Conservation (phyloP, 805 yeast species). For the Hanseniaspora opuntiae region DNA sequence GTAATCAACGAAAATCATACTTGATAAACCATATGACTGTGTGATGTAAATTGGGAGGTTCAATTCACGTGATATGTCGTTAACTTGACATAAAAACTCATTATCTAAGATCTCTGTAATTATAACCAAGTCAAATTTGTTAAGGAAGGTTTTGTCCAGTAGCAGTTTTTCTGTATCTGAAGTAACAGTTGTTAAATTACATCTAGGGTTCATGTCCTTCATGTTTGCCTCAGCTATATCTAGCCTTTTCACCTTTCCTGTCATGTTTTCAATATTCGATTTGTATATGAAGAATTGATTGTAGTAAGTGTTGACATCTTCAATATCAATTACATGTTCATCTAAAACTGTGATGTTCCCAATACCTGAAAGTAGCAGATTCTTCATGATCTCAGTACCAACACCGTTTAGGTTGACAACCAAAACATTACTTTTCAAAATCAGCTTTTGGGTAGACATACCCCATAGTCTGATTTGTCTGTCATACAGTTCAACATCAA, state of each 20-base stretch:
- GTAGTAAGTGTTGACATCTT: conserved; percentile 17
- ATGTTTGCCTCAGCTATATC: conserved; percentile 44
- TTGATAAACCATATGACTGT: conserved; percentile 67
- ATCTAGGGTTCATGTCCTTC: conserved; percentile 69
- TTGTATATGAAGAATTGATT: conserved; percentile 61
- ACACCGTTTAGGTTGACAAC: conserved; percentile 62
- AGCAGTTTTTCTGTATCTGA: conserved; percentile 24
- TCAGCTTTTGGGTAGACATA: conserved; percentile 67
- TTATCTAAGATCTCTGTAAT: conserved; percentile 47
- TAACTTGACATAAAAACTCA: conserved; percentile 34
- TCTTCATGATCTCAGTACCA: conserved; percentile 73
- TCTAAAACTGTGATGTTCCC: conserved; percentile 67
- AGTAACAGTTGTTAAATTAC: conserved; percentile 32
- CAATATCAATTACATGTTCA: conserved; percentile 48
- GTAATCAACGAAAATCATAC: conserved; percentile 69
- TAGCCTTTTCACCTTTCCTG: conserved; percentile 37
- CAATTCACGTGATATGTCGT: conserved; percentile 40
- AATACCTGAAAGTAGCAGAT: conserved; percentile 76
- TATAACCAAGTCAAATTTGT: conserved; percentile 51
- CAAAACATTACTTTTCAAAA: conserved; percentile 59
- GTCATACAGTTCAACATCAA: conserved; percentile 84
- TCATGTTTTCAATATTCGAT: conserved; percentile 26
- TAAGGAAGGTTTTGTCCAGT: conserved; percentile 14
- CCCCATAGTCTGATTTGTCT: conserved; percentile 96
- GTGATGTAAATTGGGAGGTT: conserved; percentile 56